phyloP scores from a whole-genome alignment of 176 grass and related monocot species.

The Aegilops longissima region DNA sequence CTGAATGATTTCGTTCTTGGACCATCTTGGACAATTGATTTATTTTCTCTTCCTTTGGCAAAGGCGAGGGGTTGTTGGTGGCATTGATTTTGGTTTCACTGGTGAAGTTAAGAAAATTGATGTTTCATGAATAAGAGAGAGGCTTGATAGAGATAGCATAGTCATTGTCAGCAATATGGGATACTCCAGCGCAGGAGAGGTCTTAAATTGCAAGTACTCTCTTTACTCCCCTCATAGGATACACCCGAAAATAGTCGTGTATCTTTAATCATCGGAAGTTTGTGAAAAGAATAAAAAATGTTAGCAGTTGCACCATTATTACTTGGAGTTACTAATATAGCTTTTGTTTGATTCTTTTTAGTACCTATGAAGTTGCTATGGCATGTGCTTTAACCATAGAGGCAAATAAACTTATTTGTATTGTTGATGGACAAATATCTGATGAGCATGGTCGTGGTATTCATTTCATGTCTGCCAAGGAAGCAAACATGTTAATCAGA shows the following conservation, averaged over 20 bases:
- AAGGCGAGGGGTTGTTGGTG: slow-evolving; percentile 42
- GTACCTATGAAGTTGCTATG: slow-evolving; percentile 93
- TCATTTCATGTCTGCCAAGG: slow-evolving; percentile 78
- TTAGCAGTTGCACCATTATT: neutral
- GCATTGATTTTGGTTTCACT: slow-evolving; percentile 59
- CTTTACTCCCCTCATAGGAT: too few relatives aligned
- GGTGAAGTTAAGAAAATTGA: slow-evolving; percentile 95
- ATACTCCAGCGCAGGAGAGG: slow-evolving; percentile 76
- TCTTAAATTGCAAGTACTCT: slow-evolving; percentile 94
- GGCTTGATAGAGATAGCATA: slow-evolving; percentile 85
- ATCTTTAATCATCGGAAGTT: too few relatives aligned
- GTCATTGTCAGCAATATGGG: slow-evolving; percentile 88
- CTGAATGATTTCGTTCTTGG: too few relatives aligned
- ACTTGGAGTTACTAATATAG: neutral
- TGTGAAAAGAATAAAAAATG: neutral
- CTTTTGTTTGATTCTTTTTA: slow-evolving; percentile 24
- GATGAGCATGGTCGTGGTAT: slow-evolving; percentile 63
- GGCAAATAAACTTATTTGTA: slow-evolving; percentile 81
- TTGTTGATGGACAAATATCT: slow-evolving; percentile 84
- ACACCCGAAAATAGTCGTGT: too few relatives aligned
- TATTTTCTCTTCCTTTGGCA: slow-evolving; percentile 31
- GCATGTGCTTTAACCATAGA: slow-evolving; percentile 87
- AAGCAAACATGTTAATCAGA: slow-evolving; percentile 76
- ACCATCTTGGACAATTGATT: slow-evolving; percentile 5
- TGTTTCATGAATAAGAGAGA: slow-evolving; percentile 87